Percentiles rank a stretch among this genome's conserved stretches.
Evolutionary conservation across 306 rosid species (phyloP).

Genomic region (Acacia acuminata): DNA sequence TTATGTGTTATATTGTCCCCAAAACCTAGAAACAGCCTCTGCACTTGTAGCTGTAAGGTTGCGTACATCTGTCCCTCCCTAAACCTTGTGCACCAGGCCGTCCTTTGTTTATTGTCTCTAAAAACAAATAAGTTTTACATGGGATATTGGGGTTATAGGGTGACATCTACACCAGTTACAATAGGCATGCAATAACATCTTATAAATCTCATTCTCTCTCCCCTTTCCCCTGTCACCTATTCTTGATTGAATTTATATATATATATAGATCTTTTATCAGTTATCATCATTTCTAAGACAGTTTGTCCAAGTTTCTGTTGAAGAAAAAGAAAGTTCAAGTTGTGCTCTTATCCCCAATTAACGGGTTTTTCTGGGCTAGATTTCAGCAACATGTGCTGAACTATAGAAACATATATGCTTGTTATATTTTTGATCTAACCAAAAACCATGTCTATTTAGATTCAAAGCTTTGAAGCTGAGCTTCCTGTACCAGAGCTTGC

Average conservation of each 20-base stretch:
- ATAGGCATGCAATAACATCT: constrained; percentile 16
- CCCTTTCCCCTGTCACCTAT: background rate
- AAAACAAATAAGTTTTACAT: too few species aligned
- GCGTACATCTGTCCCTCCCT: too few species aligned
- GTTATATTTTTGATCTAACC: background rate
- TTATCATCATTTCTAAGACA: background rate
- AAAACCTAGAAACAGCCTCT: background rate
- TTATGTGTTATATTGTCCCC: background rate
- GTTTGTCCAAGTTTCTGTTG: background rate
- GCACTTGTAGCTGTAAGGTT: too few species aligned
- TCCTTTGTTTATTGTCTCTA: too few species aligned
- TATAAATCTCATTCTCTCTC: background rate
- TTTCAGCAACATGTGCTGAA: background rate
- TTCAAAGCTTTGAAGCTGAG: constrained; percentile 91
- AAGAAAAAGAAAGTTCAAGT: background rate
- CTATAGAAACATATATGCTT: background rate
- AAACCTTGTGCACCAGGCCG: too few species aligned
- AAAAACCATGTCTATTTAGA: constrained; percentile 40
- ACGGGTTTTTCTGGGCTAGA: background rate
- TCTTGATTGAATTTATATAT: background rate
- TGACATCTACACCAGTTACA: background rate
- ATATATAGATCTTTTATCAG: background rate
- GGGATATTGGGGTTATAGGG: background rate
- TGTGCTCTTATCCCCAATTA: background rate
- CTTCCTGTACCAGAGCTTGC: constrained; percentile 70